Percentiles rank a stretch among this genome's conserved stretches.
These are phyloP conservation scores for Phytophthora lateralis DNA, from an alignment of 352 stramenopile genomes.

Conservation along the genomic window DNA sequence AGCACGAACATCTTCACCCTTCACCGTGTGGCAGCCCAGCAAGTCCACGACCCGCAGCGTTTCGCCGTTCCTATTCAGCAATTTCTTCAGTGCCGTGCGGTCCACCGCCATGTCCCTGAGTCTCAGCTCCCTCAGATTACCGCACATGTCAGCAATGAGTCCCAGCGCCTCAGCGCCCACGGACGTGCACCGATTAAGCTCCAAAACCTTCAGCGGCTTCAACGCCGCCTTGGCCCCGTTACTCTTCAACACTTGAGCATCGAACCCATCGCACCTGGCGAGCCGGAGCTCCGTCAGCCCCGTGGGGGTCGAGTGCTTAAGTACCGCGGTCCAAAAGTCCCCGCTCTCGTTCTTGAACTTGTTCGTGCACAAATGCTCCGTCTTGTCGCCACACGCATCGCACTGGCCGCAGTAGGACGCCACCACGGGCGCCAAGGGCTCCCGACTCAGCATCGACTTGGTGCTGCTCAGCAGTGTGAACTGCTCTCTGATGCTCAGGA, in stretches of 20 bases:
- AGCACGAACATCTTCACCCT: slow-evolving; percentile 48
- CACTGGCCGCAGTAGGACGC: slow-evolving; percentile 72
- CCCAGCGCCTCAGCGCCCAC: slow-evolving; percentile 53
- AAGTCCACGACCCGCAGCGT: slow-evolving; percentile 75
- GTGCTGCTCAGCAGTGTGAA: slow-evolving; percentile 59
- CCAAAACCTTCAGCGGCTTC: slow-evolving; percentile 53
- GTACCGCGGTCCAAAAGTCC: slow-evolving; percentile 65
- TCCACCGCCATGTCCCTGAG: slow-evolving; percentile 80
- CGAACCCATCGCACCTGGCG: slow-evolving; percentile 56
- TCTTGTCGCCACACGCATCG: slow-evolving; percentile 48
- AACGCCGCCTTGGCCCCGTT: slow-evolving; percentile 35
- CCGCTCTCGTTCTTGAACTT: slow-evolving; percentile 36
- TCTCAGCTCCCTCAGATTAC: slow-evolving; percentile 58
- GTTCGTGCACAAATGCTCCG: slow-evolving; percentile 60
- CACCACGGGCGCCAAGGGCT: slow-evolving; percentile 47
- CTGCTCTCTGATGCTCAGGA: slow-evolving; percentile 59
- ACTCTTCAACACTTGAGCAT: slow-evolving; percentile 40
- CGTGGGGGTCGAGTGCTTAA: slow-evolving; percentile 39
- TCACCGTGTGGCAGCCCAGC: slow-evolving; percentile 78
- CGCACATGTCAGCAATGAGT: slow-evolving; percentile 50
- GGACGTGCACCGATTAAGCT: slow-evolving; percentile 59
- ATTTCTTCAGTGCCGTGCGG: slow-evolving; percentile 44
- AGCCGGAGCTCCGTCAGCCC: slow-evolving; percentile 61
- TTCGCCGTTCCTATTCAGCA: slow-evolving; percentile 50
- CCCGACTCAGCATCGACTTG: slow-evolving; percentile 40